Percentiles rank a stretch among this genome's conserved stretches.
These are phyloP conservation scores for Apophysomyces elegans DNA, from an alignment of 371 early-diverging fungal genomes.

Conservation along the genomic window DNA sequence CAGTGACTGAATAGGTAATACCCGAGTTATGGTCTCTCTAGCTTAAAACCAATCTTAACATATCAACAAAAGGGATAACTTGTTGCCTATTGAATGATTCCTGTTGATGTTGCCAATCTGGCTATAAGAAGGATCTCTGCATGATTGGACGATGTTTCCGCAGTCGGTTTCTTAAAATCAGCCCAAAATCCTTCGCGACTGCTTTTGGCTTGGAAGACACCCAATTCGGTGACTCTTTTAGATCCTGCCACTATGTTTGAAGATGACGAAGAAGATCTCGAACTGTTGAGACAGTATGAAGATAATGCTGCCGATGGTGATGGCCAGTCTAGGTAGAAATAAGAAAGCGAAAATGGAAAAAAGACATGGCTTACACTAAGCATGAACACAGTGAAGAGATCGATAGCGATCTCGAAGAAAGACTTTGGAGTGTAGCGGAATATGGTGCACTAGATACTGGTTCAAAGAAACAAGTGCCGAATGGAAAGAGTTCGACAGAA, in stretches of 20 bases:
- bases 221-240: not conserved
- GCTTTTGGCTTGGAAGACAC: no score
- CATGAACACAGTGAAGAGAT: not conserved
- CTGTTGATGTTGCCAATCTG: no score
- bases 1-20: no score
- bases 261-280: conserved; percentile 8
- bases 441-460: not conserved
- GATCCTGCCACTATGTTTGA: not conserved
- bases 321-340: conserved; percentile 3
- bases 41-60: no score
- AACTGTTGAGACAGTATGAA: conserved; percentile 3
- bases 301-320: not conserved
- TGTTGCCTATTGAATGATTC: no score
- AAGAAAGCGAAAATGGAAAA: not conserved
- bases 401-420: conserved; percentile 5
- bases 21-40: no score
- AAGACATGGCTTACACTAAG: not conserved
- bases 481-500: not conserved
- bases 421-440: not conserved
- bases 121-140: no score
- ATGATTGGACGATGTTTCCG: no score
- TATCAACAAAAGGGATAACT: no score
- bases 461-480: not conserved
- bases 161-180: no score
- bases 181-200: no score